Evolutionary conservation across 306 rosid species (phyloP).

Genomic region (Mimosa pudica): DNA sequence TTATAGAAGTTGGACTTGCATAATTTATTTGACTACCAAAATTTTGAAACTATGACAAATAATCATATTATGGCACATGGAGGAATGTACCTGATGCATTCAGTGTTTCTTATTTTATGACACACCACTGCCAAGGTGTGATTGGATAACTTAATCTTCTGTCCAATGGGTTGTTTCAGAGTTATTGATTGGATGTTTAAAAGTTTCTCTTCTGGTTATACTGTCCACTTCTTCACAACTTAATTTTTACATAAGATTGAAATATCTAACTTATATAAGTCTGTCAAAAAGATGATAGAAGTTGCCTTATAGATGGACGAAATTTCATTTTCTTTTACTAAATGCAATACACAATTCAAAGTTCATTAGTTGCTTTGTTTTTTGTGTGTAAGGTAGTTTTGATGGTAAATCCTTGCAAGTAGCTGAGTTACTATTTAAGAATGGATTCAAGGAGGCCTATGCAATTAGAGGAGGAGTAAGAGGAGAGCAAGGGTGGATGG

Average conservation of each 20-base stretch:
- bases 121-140: not conserved
- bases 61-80: not conserved
- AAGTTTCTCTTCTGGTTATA: not conserved
- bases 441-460: conserved; percentile 86
- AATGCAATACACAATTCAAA: conserved; percentile 7
- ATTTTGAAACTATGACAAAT: not conserved
- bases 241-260: conserved; percentile 7
- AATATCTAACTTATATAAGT: not conserved
- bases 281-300: conserved; percentile 13
- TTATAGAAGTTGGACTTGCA: not conserved
- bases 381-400: conserved; percentile 87
- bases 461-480: conserved; percentile 90
- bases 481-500: conserved; percentile 91
- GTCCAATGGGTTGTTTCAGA: not conserved
- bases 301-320: conserved; percentile 7
- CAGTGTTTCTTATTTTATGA: not conserved
- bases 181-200: conserved; percentile 7
- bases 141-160: not conserved
- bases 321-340: conserved; percentile 16
- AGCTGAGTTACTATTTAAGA: conserved; percentile 84
- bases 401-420: conserved; percentile 90
- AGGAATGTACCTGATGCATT: conserved; percentile 5
- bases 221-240: conserved; percentile 7
- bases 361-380: conserved; percentile 48
- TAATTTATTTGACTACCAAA: not conserved